Evolutionary conservation across 2,329 filamentous ascomycete species (phyloP), one percentile per base, ranked within the genome.

Genomic region (Daldinia eschscholtzii): DNA sequence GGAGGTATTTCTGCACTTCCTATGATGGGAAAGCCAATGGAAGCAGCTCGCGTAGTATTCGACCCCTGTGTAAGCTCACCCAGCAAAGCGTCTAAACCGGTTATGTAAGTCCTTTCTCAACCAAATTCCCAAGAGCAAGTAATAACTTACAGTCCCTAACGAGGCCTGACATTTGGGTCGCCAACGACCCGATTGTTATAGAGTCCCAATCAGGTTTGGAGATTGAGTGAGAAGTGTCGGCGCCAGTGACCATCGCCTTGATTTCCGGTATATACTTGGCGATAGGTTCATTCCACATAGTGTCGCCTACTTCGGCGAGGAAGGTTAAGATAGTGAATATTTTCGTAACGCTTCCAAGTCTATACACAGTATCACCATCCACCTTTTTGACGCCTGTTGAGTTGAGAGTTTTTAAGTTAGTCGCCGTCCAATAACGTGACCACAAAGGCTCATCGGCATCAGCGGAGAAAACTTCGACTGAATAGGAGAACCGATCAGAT

Each of bases 251-350:
- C 67, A 75, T 64, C 2, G 61, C 73, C n/a, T 72, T 72, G 13
- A 83, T 72, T 61, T 83, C 80, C 2, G 81, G 80, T 2, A 83
- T 71, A 57, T 79, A 80, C 13, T 81, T 80, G 1, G 79, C 78
- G 12, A 83, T 74, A 2, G 80, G 80, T 4, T 83, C 79, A 58
- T 80, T 79, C 74, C 78, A 80, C 37, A 78, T 70, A 0, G 67
- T 56, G 13, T 77, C 76, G 5, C 76, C 77, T 3, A 68, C 75
- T 58, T 78, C 75, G n/a, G 67, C 55, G 2, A 79, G 71, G 44
- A 77, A 78, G 2, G 75, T 77, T 57, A 77, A 41, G n/a, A 78
- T 75, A 5, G 76, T 79, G 65, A 78, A 77, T 41, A 79, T 76
- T 68, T 79, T 79, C 3, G 77, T 77, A 39, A 78, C 58, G 55